Base-by-base conservation (phyloP, 2,329 filamentous ascomycete genomes). In the Chaetomiaceae sp. region DNA sequence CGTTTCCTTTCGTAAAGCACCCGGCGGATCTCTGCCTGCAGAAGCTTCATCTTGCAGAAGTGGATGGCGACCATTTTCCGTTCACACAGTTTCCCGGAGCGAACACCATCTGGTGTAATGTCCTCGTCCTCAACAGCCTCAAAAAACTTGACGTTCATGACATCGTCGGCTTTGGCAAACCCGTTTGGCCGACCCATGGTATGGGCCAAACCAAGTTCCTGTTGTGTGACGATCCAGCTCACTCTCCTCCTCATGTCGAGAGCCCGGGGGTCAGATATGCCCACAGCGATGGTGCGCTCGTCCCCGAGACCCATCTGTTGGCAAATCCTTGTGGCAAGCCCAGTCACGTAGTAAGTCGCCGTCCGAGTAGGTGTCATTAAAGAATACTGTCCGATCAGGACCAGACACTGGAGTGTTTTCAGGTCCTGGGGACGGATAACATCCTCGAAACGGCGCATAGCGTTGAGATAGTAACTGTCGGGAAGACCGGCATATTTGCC, bases 381-480 rank as follows among this genome's bases (percentile, higher is more conserved):
- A 0, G 94, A 97, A 68, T 97, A 97, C 64, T 94, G 89, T 1
- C 85, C 90, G 61, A 97, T 87, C 14, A 99, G 73, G 3, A 87
- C 80, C 50, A 96, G 84, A 62, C 92, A 96, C 70, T 97, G 94
- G 14, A 97, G 73, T 0, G 94, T 95, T 63, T 86, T 89, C 27
- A 96, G 71, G 67, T 97, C 89, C 76, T 95, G 96, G n/a, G 86
- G 84, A 48, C 85, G 84, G 50, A 97, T 80, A 10, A 95, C 85
- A 2, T 84, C 82, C 67, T 96, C 89, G 56, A 97, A 84, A 62
- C 85, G 85, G 57, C 86, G 84, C 73, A 97, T 84, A 5, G 92
- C 92, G 21, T 91, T 88, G 20, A 96, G 78, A 65, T 96, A 97
- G 71, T 95, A 97, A 66, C 90, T 91, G 70, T 97, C 92, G 27